Conservation (phyloP, 2,329 filamentous ascomycete species). For the Fusarium ramigenum region DNA sequence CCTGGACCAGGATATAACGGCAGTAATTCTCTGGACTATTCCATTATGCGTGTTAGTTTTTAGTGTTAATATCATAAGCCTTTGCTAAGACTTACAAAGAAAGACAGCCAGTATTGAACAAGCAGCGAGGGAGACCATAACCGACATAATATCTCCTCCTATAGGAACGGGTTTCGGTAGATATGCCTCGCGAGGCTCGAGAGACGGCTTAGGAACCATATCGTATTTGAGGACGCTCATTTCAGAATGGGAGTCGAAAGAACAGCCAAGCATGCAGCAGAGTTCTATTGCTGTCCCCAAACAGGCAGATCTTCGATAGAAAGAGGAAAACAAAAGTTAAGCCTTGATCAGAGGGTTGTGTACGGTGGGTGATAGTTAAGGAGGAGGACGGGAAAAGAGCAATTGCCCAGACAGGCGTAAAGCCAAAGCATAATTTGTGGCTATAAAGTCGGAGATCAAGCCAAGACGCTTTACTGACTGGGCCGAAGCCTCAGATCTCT, state of each 20-base stretch:
- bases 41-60: constrained; percentile 31
- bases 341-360: neutral
- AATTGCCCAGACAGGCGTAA: neutral
- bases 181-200: constrained; percentile 13
- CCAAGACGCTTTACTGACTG: constrained; percentile 4
- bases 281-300: neutral
- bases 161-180: constrained; percentile 43
- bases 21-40: constrained; percentile 49
- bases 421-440: constrained; percentile 28
- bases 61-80: neutral
- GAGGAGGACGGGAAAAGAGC: neutral
- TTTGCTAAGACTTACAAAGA: constrained; percentile 45
- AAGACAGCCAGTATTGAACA: constrained; percentile 49
- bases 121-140: constrained; percentile 49
- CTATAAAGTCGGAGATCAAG: neutral
- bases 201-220: constrained; percentile 19
- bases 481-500: neutral
- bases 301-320: neutral
- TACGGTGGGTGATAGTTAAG: neutral
- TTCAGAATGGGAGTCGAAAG: neutral
- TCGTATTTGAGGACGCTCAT: neutral
- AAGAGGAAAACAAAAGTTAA: neutral
- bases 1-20: constrained; percentile 52
- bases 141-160: constrained; percentile 48
- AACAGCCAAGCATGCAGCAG: neutral